phyloP scores from a whole-genome alignment of 352 stramenopile genomes.

The Globisporangium abappressorium region DNA sequence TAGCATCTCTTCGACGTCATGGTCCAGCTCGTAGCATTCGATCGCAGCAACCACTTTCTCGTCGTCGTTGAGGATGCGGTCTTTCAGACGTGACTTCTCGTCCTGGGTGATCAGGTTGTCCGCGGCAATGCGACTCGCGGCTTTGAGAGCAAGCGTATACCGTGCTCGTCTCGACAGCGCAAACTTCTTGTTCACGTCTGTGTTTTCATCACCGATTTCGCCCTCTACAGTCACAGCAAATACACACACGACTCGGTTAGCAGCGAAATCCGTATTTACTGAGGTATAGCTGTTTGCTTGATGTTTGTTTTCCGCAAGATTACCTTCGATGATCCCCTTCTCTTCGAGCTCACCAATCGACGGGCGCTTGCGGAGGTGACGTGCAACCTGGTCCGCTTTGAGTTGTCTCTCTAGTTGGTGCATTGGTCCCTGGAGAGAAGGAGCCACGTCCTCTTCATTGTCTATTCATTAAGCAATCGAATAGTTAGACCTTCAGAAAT shows the following conservation, averaged over 20 bases:
- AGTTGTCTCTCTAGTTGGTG: conserved; percentile 72
- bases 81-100: conserved; percentile 78
- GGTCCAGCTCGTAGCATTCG: conserved; percentile 79
- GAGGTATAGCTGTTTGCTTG: background rate
- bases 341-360: conserved; percentile 72
- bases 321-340: conserved; percentile 75
- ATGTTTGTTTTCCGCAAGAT: background rate
- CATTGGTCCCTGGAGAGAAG: conserved; percentile 67
- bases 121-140: conserved; percentile 66
- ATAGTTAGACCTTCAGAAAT: background rate
- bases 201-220: conserved; percentile 49
- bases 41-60: conserved; percentile 73
- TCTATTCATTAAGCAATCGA: conserved; percentile 22
- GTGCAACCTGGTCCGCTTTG: conserved; percentile 64
- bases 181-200: conserved; percentile 34
- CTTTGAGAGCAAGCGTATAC: conserved; percentile 81
- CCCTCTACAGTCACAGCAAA: conserved; percentile 36
- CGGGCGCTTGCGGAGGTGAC: conserved; percentile 65
- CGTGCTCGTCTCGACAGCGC: conserved; percentile 58
- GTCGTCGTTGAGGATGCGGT: conserved; percentile 80
- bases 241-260: background rate
- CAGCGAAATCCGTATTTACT: background rate
- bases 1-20: conserved; percentile 84
- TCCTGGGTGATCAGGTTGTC: conserved; percentile 78
- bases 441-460: conserved; percentile 40